phyloP scores from a whole-genome alignment of 1,139 yeast genomes.

The Groenewaldozyma sp. region DNA sequence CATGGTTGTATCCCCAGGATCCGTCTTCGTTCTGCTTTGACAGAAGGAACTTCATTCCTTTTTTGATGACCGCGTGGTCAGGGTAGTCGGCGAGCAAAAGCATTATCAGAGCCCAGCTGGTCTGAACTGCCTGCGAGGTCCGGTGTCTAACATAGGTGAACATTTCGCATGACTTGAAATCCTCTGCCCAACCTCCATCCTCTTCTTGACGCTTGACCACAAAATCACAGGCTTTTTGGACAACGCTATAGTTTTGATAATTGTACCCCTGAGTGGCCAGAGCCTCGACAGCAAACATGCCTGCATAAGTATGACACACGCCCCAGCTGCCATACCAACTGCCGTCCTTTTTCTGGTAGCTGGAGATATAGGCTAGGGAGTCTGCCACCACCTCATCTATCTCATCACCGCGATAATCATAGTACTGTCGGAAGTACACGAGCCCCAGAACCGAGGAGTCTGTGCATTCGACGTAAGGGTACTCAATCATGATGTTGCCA shows the following conservation, averaged over 20 bases:
- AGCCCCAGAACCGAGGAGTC: slow-evolving; percentile 90
- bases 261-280: slow-evolving; percentile 56
- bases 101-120: slow-evolving; percentile 88
- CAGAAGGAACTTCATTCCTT: slow-evolving; percentile 59
- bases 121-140: slow-evolving; percentile 71
- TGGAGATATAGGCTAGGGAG: slow-evolving; percentile 64
- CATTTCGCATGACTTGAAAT: slow-evolving; percentile 56
- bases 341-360: slow-evolving; percentile 68
- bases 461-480: slow-evolving; percentile 96
- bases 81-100: slow-evolving; percentile 78
- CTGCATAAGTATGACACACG: slow-evolving; percentile 89
- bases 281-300: slow-evolving; percentile 97
- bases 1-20: slow-evolving; percentile 76
- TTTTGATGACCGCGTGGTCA: slow-evolving; percentile 46
- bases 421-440: slow-evolving; percentile 61
- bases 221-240: slow-evolving; percentile 76
- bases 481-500: slow-evolving; percentile 97
- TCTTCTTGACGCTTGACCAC: slow-evolving; percentile 60
- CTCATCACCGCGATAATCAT: slow-evolving; percentile 53
- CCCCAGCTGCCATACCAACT: slow-evolving; percentile 99
- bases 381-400: slow-evolving; percentile 57
- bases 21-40: slow-evolving; percentile 64
- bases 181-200: slow-evolving; percentile 98
- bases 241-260: slow-evolving; percentile 54
- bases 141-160: slow-evolving; percentile 64